Base-by-base conservation (phyloP, 352 stramenopile genomes). In the Thraustotheca clavata region DNA sequence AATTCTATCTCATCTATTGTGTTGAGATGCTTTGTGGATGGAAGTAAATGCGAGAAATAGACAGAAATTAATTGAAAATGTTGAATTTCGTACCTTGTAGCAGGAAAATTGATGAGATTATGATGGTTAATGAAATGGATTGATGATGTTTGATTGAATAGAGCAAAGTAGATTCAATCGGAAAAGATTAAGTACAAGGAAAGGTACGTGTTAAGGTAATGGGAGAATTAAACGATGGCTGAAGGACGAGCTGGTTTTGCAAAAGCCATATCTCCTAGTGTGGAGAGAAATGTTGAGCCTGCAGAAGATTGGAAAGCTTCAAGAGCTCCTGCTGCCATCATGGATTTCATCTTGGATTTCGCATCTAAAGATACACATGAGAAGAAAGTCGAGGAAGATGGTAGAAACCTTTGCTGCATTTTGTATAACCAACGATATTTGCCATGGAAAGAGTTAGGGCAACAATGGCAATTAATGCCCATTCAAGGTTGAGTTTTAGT, bases 391-490 rank as follows among this genome's bases (percentile, higher is more conserved):
- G 43, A 6, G 6, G 14, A 14, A 50, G 43, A 14, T 12, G 14
- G 6, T 86, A 81, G 66, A 88, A 74, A 71, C 89, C 81, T 50
- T 96, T 93, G 77, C 92, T 97, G 76, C 95, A 98, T 69, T 98
- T 97, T 60, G 95, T 98, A 81, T 99, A 99, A 29, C 96, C 96
- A 69, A 98, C 96, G 47, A 99, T 98, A 76, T 99, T 99, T 47
- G 95, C 94, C 27, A 67, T 74, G 52, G 76, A 96, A 31, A 99
- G 79, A 16, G 89, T 78, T 22, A 99, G 73, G 34, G 90, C 96
- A 49, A 98, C 89, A n/a, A 92, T 57, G 3, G 96, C 77, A 48
- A 98, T 92, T 24, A 98, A 78, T 1, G 97, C 85, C 87, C 94
- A 98, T 70, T 97, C 81, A 40, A 98, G 76, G 69, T 97, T 82